phyloP scores from a whole-genome alignment of 768 basidiomycete genomes.

The Termitomyces sp. region DNA sequence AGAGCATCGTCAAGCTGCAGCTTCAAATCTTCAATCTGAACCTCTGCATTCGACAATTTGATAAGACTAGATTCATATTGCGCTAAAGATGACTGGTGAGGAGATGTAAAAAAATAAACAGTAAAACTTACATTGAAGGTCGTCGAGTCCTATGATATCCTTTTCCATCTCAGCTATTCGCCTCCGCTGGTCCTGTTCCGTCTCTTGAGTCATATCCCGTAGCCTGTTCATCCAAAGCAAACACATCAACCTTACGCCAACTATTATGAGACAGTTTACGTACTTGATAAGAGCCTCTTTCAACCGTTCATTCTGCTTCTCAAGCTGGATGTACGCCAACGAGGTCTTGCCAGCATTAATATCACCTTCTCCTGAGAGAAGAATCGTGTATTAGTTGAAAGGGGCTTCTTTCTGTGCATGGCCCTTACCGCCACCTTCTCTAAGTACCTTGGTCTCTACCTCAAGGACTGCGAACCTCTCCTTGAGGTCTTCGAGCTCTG shows the following conservation, averaged over 20 bases:
- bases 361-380: constrained; percentile 12
- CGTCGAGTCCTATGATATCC: constrained; percentile 72
- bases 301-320: constrained; percentile 93
- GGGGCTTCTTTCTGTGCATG: background rate
- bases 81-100: constrained; percentile 31
- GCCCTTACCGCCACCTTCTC: constrained; percentile 35
- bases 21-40: constrained; percentile 91
- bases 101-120: background rate
- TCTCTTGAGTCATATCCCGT: constrained; percentile 84
- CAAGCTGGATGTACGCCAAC: constrained; percentile 76
- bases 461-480: constrained; percentile 76
- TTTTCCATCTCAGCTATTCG: constrained; percentile 87
- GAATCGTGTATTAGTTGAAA: background rate
- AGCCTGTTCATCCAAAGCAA: constrained; percentile 40
- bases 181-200: constrained; percentile 76
- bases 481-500: constrained; percentile 70
- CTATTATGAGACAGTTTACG: background rate
- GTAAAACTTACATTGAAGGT: constrained; percentile 60
- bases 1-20: constrained; percentile 91
- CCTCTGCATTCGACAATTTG: constrained; percentile 83
- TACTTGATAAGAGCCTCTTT: constrained; percentile 91
- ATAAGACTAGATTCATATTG: constrained; percentile 76
- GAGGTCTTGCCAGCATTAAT: constrained; percentile 44
- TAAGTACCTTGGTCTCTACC: constrained; percentile 78
- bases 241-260: background rate